phyloP scores from a whole-genome alignment of 257 asterid species.

The Osmanthus fragrans region DNA sequence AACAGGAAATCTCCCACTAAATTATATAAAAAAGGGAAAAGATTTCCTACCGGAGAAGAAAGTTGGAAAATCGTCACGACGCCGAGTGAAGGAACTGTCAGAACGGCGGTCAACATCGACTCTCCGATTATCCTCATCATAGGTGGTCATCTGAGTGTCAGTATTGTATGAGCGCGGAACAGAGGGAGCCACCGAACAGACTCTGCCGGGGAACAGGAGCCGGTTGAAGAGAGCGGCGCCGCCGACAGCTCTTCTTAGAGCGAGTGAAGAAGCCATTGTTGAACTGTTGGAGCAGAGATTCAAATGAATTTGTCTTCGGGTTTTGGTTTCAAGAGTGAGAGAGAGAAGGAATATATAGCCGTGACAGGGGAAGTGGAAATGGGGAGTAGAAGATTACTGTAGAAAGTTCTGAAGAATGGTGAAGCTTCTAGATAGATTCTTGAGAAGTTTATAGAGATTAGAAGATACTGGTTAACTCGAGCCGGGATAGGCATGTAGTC shows the following conservation, averaged over 20 bases:
- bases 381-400: not conserved
- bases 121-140: not conserved
- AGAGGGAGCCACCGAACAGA: constrained; percentile 15
- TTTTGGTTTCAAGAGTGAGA: no score
- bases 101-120: constrained; percentile 25
- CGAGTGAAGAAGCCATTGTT: constrained; percentile 40
- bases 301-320: no score
- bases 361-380: not conserved
- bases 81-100: not conserved
- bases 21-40: not conserved
- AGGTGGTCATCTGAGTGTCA: constrained; percentile 32
- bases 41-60: constrained; percentile 34
- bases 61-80: constrained; percentile 31
- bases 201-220: constrained; percentile 8
- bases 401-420: not conserved
- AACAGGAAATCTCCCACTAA: not conserved
- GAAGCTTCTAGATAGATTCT: not conserved
- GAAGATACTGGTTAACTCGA: not conserved
- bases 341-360: not conserved
- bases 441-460: not conserved
- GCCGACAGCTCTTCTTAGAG: constrained; percentile 29
- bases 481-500: not conserved
- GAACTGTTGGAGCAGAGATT: not conserved
- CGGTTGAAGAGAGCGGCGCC: constrained; percentile 22
- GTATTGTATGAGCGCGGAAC: constrained; percentile 24